phyloP scores from a whole-genome alignment of 1,284 basidiomycete genomes.

The Irpex lacteus region DNA sequence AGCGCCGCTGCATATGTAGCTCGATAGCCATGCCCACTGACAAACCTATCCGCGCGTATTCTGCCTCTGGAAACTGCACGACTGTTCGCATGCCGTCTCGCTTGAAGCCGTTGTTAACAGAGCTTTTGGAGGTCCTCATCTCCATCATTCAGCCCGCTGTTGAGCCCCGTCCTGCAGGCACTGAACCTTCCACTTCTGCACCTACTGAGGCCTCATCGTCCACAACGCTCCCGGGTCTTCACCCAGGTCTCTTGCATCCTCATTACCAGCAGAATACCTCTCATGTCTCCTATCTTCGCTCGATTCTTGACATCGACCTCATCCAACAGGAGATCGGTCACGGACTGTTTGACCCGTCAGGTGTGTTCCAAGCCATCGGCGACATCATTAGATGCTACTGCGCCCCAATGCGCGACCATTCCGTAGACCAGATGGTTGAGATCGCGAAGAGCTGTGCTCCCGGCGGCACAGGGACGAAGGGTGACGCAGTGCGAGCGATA shows the following conservation, averaged over 20 bases:
- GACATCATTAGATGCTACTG: conserved; percentile 87
- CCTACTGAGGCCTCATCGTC: conserved; percentile 3
- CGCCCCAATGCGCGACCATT: conserved; percentile 87
- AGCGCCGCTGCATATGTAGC: conserved; percentile 36
- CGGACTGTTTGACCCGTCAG: conserved; percentile 76
- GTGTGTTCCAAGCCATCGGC: conserved; percentile 80
- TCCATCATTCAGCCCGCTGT: conserved; percentile 75
- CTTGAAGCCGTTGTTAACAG: conserved; percentile 68
- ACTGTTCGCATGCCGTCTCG: conserved; percentile 74
- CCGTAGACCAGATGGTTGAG: conserved; percentile 82
- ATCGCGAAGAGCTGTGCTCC: conserved; percentile 59
- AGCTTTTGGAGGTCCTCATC: conserved; percentile 81
- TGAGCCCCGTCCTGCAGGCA: conserved; percentile 10
- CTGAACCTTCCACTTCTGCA: conserved; percentile 27
- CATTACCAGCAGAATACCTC: conserved; percentile 36
- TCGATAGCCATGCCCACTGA: conserved; percentile 19
- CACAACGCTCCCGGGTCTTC: conserved; percentile 12
- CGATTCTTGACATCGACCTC: conserved; percentile 68
- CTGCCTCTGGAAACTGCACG: conserved; percentile 36
- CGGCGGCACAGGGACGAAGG: conserved; percentile 47
- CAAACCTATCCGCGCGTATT: conserved; percentile 31
- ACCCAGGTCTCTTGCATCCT: conserved; percentile 24
- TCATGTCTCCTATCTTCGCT: conserved; percentile 54
- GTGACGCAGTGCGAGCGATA: conserved; percentile 73
- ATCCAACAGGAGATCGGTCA: conserved; percentile 82